Evolutionary conservation across 306 rosid species (phyloP).

Genomic region (Rubus idaeus): DNA sequence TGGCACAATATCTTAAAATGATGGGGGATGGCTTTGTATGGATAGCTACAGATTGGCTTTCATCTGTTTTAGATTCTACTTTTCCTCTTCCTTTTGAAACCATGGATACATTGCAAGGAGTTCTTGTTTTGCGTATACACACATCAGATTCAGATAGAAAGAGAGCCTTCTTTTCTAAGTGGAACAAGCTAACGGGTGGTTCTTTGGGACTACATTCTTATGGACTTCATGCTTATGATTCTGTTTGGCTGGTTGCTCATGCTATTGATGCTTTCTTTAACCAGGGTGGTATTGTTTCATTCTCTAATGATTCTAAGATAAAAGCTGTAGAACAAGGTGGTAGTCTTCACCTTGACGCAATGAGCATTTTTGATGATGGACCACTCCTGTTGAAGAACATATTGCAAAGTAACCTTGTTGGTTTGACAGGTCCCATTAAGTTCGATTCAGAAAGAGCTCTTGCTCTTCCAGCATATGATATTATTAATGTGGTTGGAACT

Average conservation of each 20-base stretch:
- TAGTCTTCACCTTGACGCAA: slow-evolving; percentile 71
- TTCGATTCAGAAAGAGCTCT: slow-evolving; percentile 57
- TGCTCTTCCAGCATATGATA: slow-evolving; percentile 73
- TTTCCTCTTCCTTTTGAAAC: slow-evolving; percentile 43
- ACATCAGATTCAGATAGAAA: slow-evolving; percentile 75
- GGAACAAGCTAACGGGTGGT: slow-evolving; percentile 73
- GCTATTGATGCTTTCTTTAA: slow-evolving; percentile 72
- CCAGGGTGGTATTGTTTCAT: slow-evolving; percentile 66
- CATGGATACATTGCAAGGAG: slow-evolving; percentile 68
- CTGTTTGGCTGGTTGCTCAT: slow-evolving; percentile 77
- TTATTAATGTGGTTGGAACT: slow-evolving; percentile 72
- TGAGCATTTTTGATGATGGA: slow-evolving; percentile 85
- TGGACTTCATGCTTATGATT: slow-evolving; percentile 89
- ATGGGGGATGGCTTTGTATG: slow-evolving; percentile 79
- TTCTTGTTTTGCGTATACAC: slow-evolving; percentile 75
- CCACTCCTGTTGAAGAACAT: slow-evolving; percentile 58
- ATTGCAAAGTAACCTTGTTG: slow-evolving; percentile 58
- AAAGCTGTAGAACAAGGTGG: slow-evolving; percentile 30
- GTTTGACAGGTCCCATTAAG: slow-evolving; percentile 72
- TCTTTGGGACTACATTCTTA: slow-evolving; percentile 75
- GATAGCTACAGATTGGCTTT: slow-evolving; percentile 96
- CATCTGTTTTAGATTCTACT: slow-evolving; percentile 64
- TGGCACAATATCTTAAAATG: slow-evolving; percentile 82
- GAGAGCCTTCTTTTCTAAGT: slow-evolving; percentile 59
- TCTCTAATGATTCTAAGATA: slow-evolving; percentile 63